phyloP scores from a whole-genome alignment of 805 yeast species.

The Grigorovia jiainica region DNA sequence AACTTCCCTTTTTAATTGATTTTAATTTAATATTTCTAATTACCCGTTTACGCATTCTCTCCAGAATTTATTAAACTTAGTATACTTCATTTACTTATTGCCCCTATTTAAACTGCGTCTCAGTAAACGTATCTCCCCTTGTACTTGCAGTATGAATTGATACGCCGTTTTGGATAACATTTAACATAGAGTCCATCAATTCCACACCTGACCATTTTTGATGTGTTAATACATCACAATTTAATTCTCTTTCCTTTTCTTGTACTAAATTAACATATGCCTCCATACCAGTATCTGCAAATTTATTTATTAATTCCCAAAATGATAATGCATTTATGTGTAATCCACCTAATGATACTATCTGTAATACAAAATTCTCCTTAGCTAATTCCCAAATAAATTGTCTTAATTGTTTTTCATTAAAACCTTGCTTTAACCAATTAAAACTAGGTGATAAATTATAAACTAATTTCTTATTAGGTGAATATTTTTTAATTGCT shows the following conservation, averaged over 20 bases:
- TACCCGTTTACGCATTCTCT: too few relatives aligned
- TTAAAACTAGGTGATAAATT: conserved; percentile 54
- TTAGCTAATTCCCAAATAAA: conserved; percentile 48
- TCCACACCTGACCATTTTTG: conserved; percentile 59
- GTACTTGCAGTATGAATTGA: conserved; percentile 34
- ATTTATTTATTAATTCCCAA: conserved; percentile 41
- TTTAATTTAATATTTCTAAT: too few relatives aligned
- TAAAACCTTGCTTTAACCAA: conserved; percentile 50
- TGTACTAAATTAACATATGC: conserved; percentile 49
- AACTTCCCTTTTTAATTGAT: too few relatives aligned
- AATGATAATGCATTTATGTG: conserved; percentile 45
- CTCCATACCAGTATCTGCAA: conserved; percentile 46
- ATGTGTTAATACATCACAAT: conserved; percentile 48
- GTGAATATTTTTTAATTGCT: conserved; percentile 37
- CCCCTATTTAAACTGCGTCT: conserved; percentile 21
- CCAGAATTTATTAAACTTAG: too few relatives aligned
- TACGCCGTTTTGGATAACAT: conserved; percentile 35
- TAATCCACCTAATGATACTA: conserved; percentile 52
- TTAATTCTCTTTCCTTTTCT: conserved; percentile 34
- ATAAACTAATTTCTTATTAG: conserved; percentile 48
- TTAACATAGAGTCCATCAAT: conserved; percentile 38
- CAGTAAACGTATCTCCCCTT: conserved; percentile 37
- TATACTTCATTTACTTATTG: too few relatives aligned
- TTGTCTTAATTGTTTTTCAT: conserved; percentile 35
- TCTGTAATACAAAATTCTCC: conserved; percentile 48